Conservation (phyloP, 192 early-diverging fungal species). For the Entomortierella lignicola region DNA sequence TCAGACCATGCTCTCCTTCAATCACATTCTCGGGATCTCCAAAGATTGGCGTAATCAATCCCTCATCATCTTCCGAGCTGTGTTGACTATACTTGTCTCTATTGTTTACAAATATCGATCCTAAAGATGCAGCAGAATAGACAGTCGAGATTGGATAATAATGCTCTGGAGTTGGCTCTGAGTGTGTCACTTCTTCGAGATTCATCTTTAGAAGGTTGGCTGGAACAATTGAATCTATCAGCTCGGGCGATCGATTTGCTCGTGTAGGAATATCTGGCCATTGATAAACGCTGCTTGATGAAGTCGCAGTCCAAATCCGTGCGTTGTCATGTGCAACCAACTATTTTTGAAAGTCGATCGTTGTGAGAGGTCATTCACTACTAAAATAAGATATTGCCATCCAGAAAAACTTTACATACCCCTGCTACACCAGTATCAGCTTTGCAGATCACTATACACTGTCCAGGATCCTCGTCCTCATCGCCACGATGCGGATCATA, state of each 20-base stretch:
- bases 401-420: slow-evolving; percentile 42
- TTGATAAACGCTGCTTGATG: slow-evolving; percentile 83
- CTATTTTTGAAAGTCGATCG: slow-evolving; percentile 44
- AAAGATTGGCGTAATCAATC: slow-evolving; percentile 45
- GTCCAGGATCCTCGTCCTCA: slow-evolving; percentile 66
- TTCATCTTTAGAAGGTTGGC: slow-evolving; percentile 61
- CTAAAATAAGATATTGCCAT: neutral
- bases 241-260: slow-evolving; percentile 42
- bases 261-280: slow-evolving; percentile 83
- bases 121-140: slow-evolving; percentile 51
- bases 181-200: slow-evolving; percentile 50
- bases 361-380: no score
- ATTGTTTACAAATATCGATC: slow-evolving; percentile 31
- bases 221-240: slow-evolving; percentile 54
- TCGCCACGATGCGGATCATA: slow-evolving; percentile 27
- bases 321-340: slow-evolving; percentile 86
- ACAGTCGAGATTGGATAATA: slow-evolving; percentile 56
- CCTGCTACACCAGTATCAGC: slow-evolving; percentile 87
- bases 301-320: slow-evolving; percentile 94
- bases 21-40: slow-evolving; percentile 45
- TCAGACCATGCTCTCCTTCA: slow-evolving; percentile 71
- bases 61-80: slow-evolving; percentile 51
- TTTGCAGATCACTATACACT: slow-evolving; percentile 89
- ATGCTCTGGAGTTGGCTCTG: slow-evolving; percentile 49
- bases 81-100: slow-evolving; percentile 48